phyloP scores from a whole-genome alignment of 2,329 filamentous ascomycete genomes.

The Talaromyces amestolkiae region DNA sequence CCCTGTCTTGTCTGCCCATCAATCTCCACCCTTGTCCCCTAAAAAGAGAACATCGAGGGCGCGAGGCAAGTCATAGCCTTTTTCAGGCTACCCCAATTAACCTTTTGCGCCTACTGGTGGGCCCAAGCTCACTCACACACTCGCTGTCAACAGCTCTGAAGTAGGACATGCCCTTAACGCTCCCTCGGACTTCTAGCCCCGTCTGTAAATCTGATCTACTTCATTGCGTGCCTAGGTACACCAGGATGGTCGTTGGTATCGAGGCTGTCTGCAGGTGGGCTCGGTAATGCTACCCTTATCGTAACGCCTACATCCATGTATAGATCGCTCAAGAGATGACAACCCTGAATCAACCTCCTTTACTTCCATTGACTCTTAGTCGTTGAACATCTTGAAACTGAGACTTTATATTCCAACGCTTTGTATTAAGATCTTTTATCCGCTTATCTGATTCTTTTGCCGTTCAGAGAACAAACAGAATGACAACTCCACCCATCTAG shows the following conservation, averaged over 20 bases:
- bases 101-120: not conserved
- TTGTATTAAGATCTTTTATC: not conserved
- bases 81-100: not conserved
- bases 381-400: not conserved
- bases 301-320: not conserved
- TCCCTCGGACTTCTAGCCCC: constrained; percentile 3
- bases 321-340: not conserved
- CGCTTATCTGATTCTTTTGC: not conserved
- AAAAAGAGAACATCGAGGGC: not conserved
- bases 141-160: not conserved
- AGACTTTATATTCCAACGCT: not conserved
- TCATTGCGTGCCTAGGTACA: not conserved
- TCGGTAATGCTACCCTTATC: not conserved
- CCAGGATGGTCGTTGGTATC: constrained; percentile 4
- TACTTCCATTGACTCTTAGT: not conserved
- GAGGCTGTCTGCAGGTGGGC: constrained; percentile 5
- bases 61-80: not conserved
- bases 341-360: not conserved
- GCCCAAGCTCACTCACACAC: not conserved
- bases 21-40: not conserved
- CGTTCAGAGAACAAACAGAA: constrained; percentile 14
- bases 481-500: constrained; percentile 12
- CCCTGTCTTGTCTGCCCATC: not conserved
- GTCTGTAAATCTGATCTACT: not conserved
- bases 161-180: not conserved